These are phyloP conservation scores for Globisporangium echinulatum DNA, from an alignment of 352 stramenopile genomes.

Conservation along the genomic window DNA sequence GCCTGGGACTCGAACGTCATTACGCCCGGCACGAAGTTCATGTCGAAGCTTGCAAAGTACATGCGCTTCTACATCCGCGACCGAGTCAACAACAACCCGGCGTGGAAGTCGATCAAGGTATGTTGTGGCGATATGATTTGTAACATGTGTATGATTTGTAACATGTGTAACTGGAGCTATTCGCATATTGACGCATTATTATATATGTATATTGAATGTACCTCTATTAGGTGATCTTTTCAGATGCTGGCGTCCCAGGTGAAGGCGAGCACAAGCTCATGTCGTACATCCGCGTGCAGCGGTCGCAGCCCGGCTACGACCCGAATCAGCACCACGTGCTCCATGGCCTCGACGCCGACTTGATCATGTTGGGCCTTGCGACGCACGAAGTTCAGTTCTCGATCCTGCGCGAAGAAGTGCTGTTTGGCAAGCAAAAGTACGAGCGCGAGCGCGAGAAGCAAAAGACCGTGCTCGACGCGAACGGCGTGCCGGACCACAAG, in stretches of 20 bases:
- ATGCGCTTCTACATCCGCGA: slow-evolving; percentile 92
- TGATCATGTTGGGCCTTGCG: slow-evolving; percentile 99
- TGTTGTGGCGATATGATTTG: neutral
- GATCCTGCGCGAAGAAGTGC: slow-evolving; percentile 94
- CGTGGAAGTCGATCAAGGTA: slow-evolving; percentile 93
- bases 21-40: slow-evolving; percentile 98
- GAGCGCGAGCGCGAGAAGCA: slow-evolving; percentile 63
- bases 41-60: slow-evolving; percentile 91
- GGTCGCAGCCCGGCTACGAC: slow-evolving; percentile 93
- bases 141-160: neutral
- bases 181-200: neutral
- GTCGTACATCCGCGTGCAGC: slow-evolving; percentile 94
- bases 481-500: slow-evolving; percentile 64
- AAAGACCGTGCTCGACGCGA: slow-evolving; percentile 63
- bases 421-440: slow-evolving; percentile 83
- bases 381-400: slow-evolving; percentile 99
- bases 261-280: slow-evolving; percentile 99
- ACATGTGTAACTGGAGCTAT: neutral
- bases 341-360: slow-evolving; percentile 97
- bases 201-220: no score
- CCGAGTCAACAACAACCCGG: slow-evolving; percentile 89
- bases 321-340: slow-evolving; percentile 97
- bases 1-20: slow-evolving; percentile 99
- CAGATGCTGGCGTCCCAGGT: slow-evolving; percentile 94
- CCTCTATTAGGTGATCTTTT: slow-evolving; percentile 87